Percentiles rank a stretch among this genome's conserved stretches.
phyloP scores from a whole-genome alignment of 2,329 filamentous ascomycete species.

The Pseudopithomyces chartarum region DNA sequence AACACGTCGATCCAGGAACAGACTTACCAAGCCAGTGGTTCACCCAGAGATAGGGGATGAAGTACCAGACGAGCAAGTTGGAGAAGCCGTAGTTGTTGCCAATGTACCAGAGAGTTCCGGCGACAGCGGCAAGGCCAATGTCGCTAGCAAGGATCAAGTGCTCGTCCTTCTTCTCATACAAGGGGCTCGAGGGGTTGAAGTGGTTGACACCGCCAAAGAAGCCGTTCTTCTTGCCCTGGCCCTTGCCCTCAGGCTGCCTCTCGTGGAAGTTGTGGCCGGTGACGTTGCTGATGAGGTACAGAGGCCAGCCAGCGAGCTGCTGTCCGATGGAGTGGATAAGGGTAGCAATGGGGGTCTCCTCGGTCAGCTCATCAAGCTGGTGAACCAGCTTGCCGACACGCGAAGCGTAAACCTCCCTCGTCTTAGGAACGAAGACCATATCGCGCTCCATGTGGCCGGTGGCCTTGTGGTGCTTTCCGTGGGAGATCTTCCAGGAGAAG shows the following conservation, averaged over 20 bases:
- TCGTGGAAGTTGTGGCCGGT: constrained; percentile 97
- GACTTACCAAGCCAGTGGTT: constrained; percentile 97
- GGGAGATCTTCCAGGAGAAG: constrained; percentile 99
- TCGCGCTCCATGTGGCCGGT: constrained; percentile 96
- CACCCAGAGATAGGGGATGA: constrained; percentile 93
- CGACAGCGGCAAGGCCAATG: constrained; percentile 69
- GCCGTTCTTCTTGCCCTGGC: constrained; percentile 89
- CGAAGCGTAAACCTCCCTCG: constrained; percentile 77
- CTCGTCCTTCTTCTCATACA: constrained; percentile 91
- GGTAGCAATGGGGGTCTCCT: constrained; percentile 91
- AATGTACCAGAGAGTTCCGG: constrained; percentile 67
- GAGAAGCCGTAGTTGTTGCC: constrained; percentile 78
- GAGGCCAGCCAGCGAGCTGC: constrained; percentile 90
- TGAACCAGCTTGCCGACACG: constrained; percentile 76
- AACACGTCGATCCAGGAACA: neutral
- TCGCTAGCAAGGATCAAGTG: constrained; percentile 87
- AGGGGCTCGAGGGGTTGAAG: constrained; percentile 83
- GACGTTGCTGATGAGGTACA: constrained; percentile 89
- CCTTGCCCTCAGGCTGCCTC: constrained; percentile 88
- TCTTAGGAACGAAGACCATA: constrained; percentile 98
- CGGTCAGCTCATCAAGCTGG: constrained; percentile 84
- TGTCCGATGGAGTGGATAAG: constrained; percentile 75
- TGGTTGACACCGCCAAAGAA: constrained; percentile 85
- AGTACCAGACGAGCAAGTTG: constrained; percentile 94
- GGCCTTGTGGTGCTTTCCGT: constrained; percentile 99